Evolutionary conservation across 345 rosid genomes (phyloP).

Genomic region (Alliaria petiolata): DNA sequence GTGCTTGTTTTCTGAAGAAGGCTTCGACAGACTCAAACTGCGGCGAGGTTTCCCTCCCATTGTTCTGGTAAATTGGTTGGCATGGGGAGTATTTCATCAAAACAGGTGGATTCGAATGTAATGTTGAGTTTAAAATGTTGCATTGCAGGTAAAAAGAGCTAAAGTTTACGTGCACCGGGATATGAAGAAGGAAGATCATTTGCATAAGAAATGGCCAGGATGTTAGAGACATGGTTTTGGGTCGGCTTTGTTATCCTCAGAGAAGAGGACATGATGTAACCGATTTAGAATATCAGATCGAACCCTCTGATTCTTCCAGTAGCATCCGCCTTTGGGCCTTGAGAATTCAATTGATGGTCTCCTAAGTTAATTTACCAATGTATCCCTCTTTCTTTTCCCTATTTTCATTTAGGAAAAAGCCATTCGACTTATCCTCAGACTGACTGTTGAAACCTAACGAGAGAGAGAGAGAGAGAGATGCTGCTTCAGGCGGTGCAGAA

Average conservation of each 20-base stretch:
- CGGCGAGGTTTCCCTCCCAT: slow-evolving; percentile 58
- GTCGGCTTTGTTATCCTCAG: not conserved
- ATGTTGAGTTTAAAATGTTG: slow-evolving; percentile 16
- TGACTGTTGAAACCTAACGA: not conserved
- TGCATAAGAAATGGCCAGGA: slow-evolving; percentile 56
- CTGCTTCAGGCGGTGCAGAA: slow-evolving; percentile 49
- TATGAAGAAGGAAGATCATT: slow-evolving; percentile 32
- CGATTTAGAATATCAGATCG: no score
- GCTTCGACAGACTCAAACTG: slow-evolving; percentile 57
- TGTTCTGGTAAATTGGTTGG: slow-evolving; percentile 43
- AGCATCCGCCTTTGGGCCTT: not conserved
- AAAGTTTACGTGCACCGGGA: slow-evolving; percentile 67
- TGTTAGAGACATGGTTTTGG: slow-evolving; percentile 30
- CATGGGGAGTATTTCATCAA: not conserved
- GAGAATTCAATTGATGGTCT: no score
- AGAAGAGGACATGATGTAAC: not conserved
- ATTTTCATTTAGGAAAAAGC: not conserved
- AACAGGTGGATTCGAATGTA: not conserved
- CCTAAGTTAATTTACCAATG: not conserved
- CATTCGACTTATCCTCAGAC: slow-evolving; percentile 21
- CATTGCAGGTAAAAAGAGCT: slow-evolving; percentile 64
- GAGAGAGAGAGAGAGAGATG: slow-evolving; percentile 34
- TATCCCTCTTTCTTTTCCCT: not conserved
- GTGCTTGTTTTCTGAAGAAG: slow-evolving; percentile 59
- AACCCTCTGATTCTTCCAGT: not conserved